Base-by-base conservation (phyloP, 768 basidiomycete species). In the Lentinula guzmanii region DNA sequence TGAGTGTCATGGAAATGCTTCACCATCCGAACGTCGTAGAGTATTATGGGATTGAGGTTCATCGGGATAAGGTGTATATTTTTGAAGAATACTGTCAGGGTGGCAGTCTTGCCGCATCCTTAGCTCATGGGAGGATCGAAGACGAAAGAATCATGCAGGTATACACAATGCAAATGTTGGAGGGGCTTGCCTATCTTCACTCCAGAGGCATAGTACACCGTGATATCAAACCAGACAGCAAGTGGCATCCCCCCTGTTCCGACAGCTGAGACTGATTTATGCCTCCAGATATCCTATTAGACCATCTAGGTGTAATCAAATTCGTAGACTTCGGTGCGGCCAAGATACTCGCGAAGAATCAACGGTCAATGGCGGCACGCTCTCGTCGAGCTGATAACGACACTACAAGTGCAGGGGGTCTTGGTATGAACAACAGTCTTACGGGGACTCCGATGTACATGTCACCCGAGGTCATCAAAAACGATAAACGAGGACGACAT, bases 391-490 rank as follows among this genome's bases (percentile, higher is more conserved):
- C 80, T 2, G 85, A 82, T 60, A 69, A 74, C n/a, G 67, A 68
- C 21, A 66, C 73, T 69, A 61, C 66, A 58, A 15, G 18, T 62
- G 77, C 37, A 13, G 71, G 67, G 48, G 74, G 77, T 5, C 70
- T 81, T 28, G 84, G 80, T 35, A 78, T 88, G 74, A 87, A 87
- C 70, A 95, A 94, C 74, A 91, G 91, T 66, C 76, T 99, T 37
- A 97, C 95, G 1, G 96, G 95, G 16, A 99, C 97, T 11, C 97
- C 97, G 0, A 98, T 98, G 96, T 98, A 99, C 74, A 98, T 99
- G 93, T 97, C 95, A 5, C 97, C 97, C 1, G 97, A 99, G 71
- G 86, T 97, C 58, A 98, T 99, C 78, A 93, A 96, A 76, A 97
- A 91, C 67, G 93, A 96, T 67, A 88, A 82, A 64, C 79, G 86